phyloP scores from a whole-genome alignment of 2,329 filamentous ascomycete species.

The Cladosporium sphaerospermum region DNA sequence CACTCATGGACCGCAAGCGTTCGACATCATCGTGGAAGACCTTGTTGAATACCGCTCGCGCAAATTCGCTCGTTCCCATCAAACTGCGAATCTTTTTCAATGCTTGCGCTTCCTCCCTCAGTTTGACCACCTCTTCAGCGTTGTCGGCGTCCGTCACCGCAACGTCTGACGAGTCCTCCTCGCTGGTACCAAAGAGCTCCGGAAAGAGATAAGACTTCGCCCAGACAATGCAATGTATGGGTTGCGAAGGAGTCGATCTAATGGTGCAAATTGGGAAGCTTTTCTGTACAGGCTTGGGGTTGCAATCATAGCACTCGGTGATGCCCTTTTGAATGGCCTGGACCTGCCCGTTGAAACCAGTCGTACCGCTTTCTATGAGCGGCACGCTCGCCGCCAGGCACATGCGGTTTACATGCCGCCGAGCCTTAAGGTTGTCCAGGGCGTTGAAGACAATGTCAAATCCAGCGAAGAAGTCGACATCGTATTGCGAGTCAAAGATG shows the following conservation, averaged over 20 bases:
- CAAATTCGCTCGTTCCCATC: constrained; percentile 71
- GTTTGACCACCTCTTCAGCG: constrained; percentile 77
- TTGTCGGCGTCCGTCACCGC: constrained; percentile 83
- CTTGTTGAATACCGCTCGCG: constrained; percentile 80
- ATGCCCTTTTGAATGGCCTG: constrained; percentile 83
- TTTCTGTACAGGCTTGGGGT: constrained; percentile 81
- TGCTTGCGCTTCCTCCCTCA: constrained; percentile 76
- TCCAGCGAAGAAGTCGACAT: constrained; percentile 75
- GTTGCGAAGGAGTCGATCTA: constrained; percentile 88
- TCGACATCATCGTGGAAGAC: constrained; percentile 83
- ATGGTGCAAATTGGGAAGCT: constrained; percentile 96
- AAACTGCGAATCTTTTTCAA: constrained; percentile 76
- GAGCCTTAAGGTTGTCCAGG: constrained; percentile 87
- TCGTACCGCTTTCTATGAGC: constrained; percentile 92
- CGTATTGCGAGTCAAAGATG: constrained; percentile 85
- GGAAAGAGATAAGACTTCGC: constrained; percentile 93
- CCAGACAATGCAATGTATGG: constrained; percentile 99
- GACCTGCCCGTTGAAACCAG: constrained; percentile 95
- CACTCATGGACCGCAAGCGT: constrained; percentile 76
- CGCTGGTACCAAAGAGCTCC: constrained; percentile 87
- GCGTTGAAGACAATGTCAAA: constrained; percentile 94
- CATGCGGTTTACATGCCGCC: constrained; percentile 96
- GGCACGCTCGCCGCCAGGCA: constrained; percentile 86
- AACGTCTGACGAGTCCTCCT: constrained; percentile 73
- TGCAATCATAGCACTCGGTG: constrained; percentile 96